Base-by-base conservation (phyloP, 2,329 filamentous ascomycete genomes). In the Plectosphaerella sp. region DNA sequence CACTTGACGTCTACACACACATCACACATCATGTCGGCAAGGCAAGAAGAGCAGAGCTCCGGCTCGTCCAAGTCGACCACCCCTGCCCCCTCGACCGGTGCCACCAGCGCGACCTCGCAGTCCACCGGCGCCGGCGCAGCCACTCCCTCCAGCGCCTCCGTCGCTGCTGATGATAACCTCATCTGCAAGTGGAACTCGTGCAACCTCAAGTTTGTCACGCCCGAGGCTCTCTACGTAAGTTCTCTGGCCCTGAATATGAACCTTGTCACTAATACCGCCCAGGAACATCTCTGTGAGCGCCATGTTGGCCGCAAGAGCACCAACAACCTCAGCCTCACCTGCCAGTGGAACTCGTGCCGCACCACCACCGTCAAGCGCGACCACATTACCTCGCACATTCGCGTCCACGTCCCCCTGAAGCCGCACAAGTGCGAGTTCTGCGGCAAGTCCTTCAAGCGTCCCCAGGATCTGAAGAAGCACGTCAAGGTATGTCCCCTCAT, bases 371-470 rank as follows among this genome's bases (percentile, higher is more conserved):
- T 97, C 69, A 97, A 99, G 81, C 91, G 94, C 64, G 94, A 97
- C 65, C 94, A 99, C 75, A 99, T 99, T 72, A 99, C 94, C 48
- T 97, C 94, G 48, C 94, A 99, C 73, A 97, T 99, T 63, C 90
- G 94, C 59, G 94, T 97, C 50, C 94, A 99, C 70, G 93, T 99
- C n/a, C 94, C 94, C 1, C 78, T 99, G 56, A 99, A 99, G 80
- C 94, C 94, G 60, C 94, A 99, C 78, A 97, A 97, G 74, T 99
- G 94, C 72, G 92, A 97, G 68, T 96, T 97, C 74, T 99, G 94
- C 67, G 91, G 91, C 67, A 99, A 99, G 78, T 92, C 92, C 2
- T 99, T 99, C 82, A 99, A 99, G 83, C 89, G 94, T 35, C 94
- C 94, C 3, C 94, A 99, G 75, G 94, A 99, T 76, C 72, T 99